Base-by-base conservation (phyloP, 495 filamentous ascomycete genomes). In the Hyaloscypha hepaticicola region DNA sequence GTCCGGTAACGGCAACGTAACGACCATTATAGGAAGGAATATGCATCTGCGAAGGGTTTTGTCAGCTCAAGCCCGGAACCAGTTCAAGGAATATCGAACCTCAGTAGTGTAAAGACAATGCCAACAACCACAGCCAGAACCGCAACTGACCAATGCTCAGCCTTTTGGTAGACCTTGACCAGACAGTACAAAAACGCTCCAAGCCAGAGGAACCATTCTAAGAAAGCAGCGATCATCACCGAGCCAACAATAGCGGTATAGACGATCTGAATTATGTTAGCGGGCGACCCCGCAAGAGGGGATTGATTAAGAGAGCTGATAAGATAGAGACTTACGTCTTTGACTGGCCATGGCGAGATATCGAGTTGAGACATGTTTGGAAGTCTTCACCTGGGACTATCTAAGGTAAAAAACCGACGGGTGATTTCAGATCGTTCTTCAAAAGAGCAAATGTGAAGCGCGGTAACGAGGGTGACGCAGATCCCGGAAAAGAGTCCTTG, bases 131-230 rank as follows among this genome's bases (percentile, higher is more conserved):
- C 79, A 1, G 94, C 88, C 60, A 98, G 80, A 24, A 93, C 76
- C 60, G 82, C 82, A 67, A 93, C 88, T 57, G 85, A 91, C 87
- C 90, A 90, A 71, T 89, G 87, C 62, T 97, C 92, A 27, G 95
- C 94, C 75, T 99, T 99, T 61, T 86, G 79, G 70, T 88, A 97
- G 9, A 93, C 93, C 70, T 97, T 96, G 66, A 85, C 76, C 1
- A 98, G 79, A 71, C 95, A 97, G 77, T 97, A 97, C 60, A 96
- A 72, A 72, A 99, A 97, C 11, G 95, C 92, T 27, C 87, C 87
- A 50, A 97, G 83, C 90, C 93, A 97, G 5, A 99, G 83, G 55
- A 97, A 85, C 95, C 95, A 98, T 77, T 99, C 95, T 24, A 97
- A 81, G 26, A 92, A 80, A 2, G 95, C 95, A 50, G 89, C 90